A percentile compares a stretch with the other conserved stretches of the same genome.
phyloP scores from a whole-genome alignment of 2,329 filamentous ascomycete genomes.

The Beauveria pseudobassiana region DNA sequence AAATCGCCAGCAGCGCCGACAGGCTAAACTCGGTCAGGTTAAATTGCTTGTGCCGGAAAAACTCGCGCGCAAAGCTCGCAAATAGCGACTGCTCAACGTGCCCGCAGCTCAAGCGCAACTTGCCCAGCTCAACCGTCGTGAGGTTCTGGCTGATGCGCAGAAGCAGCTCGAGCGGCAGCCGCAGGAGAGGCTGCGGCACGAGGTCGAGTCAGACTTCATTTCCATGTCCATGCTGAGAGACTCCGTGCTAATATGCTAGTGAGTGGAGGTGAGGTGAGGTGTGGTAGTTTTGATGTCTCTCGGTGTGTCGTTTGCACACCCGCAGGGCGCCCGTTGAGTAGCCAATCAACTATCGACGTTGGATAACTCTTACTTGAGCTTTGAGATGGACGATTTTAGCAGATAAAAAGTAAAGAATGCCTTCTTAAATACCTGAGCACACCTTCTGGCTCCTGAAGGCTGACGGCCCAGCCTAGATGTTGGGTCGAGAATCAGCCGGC shows the following conservation, averaged over 20 bases:
- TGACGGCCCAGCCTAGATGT: neutral
- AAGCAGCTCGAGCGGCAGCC: slow-evolving; percentile 53
- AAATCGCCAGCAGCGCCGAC: slow-evolving; percentile 44
- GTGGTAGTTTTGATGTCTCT: neutral
- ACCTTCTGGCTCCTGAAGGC: neutral
- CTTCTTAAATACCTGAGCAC: neutral
- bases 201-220: neutral
- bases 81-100: slow-evolving; percentile 46
- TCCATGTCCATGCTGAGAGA: neutral
- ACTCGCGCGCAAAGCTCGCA: slow-evolving; percentile 50
- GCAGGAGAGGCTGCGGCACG: slow-evolving; percentile 16
- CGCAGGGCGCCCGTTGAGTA: neutral
- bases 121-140: slow-evolving; percentile 46
- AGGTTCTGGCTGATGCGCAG: slow-evolving; percentile 46
- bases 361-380: too few relatives aligned
- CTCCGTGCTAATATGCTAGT: neutral
- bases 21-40: slow-evolving; percentile 53
- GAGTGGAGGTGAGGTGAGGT: neutral
- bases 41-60: slow-evolving; percentile 60
- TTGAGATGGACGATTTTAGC: too few relatives aligned
- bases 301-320: neutral
- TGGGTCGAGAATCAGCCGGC: neutral
- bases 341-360: neutral
- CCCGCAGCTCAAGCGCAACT: slow-evolving; percentile 48
- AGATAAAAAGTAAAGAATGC: neutral